A percentile compares a stretch with the other conserved stretches of the same genome.
These are phyloP conservation scores for Iris macrosiphon DNA, from an alignment of 106 monocot species.

Conservation along the genomic window DNA sequence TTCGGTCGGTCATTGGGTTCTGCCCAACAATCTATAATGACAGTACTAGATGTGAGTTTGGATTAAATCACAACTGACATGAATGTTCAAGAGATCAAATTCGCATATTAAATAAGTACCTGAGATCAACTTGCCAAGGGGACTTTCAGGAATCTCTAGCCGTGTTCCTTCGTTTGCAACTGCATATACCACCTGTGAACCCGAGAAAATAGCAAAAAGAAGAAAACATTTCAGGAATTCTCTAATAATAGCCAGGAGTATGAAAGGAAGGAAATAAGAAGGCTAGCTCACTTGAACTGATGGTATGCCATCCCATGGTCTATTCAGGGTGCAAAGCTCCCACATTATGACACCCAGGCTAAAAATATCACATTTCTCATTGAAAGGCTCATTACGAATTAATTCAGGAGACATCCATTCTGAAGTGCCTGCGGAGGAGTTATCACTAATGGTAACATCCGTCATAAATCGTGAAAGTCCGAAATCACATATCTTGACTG, in stretches of 20 bases:
- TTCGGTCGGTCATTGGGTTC: slow-evolving; percentile 82
- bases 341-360: slow-evolving; percentile 97
- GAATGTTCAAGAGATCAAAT: neutral
- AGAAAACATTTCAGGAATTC: neutral
- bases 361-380: slow-evolving; percentile 94
- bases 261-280: neutral
- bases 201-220: neutral
- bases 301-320: slow-evolving; percentile 93
- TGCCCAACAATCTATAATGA: slow-evolving; percentile 85
- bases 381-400: slow-evolving; percentile 84
- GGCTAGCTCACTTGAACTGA: slow-evolving; percentile 78
- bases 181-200: slow-evolving; percentile 74
- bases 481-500: slow-evolving; percentile 96
- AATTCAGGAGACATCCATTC: slow-evolving; percentile 99
- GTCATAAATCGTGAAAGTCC: slow-evolving; percentile 78
- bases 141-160: slow-evolving; percentile 87
- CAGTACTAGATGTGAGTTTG: neutral
- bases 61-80: neutral
- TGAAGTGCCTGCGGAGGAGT: slow-evolving; percentile 89
- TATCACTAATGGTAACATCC: slow-evolving; percentile 60
- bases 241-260: neutral
- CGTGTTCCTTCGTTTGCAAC: slow-evolving; percentile 83
- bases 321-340: slow-evolving; percentile 88
- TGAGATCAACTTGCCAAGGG: slow-evolving; percentile 83
- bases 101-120: slow-evolving; percentile 27